Conservation (phyloP, 2,329 filamentous ascomycete genomes). For the Botryotinia convoluta region DNA sequence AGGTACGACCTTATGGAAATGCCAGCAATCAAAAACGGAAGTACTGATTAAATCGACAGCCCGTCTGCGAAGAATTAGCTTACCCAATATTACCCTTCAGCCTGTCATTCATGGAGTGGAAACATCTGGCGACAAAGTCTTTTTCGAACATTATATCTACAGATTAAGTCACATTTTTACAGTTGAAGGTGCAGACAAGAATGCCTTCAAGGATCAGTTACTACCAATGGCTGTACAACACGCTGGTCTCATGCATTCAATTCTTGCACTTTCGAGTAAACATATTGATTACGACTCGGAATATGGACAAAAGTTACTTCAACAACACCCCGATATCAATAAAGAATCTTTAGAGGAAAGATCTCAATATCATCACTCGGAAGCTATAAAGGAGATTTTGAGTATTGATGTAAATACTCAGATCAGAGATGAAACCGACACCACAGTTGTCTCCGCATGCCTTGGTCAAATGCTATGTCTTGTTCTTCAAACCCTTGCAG, state of each 20-base stretch:
- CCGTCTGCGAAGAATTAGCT: conserved; percentile 47
- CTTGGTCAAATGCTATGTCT: conserved; percentile 64
- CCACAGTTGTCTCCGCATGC: conserved; percentile 51
- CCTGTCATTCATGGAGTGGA: conserved; percentile 79
- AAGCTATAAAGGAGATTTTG: conserved; percentile 53
- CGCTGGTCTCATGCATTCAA: conserved; percentile 83
- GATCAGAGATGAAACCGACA: conserved; percentile 41
- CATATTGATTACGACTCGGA: conserved; percentile 63
- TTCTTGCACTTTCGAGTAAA: conserved; percentile 78
- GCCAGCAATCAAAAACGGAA: conserved; percentile 28
- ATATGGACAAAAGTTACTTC: conserved; percentile 53
- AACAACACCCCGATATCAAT: conserved; percentile 48
- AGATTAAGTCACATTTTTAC: conserved; percentile 79
- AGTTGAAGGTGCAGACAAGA: conserved; percentile 71
- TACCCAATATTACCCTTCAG: conserved; percentile 56
- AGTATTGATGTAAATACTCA: conserved; percentile 42
- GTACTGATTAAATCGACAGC: conserved; percentile 43
- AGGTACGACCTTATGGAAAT: conserved; percentile 44
- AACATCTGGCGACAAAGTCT: conserved; percentile 72
- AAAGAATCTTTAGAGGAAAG: conserved; percentile 49
- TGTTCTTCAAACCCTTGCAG: conserved; percentile 55
- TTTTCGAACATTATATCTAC: conserved; percentile 80
- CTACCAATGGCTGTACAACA: conserved; percentile 78
- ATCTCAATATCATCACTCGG: conserved; percentile 54
- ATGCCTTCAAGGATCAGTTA: conserved; percentile 82